Base-by-base conservation (phyloP, 768 basidiomycete genomes). In the Suillus variegatus region DNA sequence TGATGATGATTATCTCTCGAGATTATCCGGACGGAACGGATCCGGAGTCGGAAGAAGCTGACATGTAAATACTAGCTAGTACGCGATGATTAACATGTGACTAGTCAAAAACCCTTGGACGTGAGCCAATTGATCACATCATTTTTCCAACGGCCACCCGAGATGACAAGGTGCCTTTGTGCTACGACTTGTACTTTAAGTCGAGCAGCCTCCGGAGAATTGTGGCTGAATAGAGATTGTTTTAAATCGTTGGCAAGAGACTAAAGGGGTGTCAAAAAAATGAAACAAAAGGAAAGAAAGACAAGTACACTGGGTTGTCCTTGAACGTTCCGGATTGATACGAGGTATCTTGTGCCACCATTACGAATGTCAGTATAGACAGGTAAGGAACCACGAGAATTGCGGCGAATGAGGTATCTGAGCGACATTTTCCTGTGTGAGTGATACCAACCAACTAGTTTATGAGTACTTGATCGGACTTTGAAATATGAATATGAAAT, bases 321-420 rank as follows among this genome's bases (percentile, higher is more conserved):
- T 65, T 92, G 82, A 10, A 94, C 80, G 75, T 92, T 90, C 61
- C 88, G 84, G 64, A 94, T 81, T 54, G 84, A 81, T 52, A 89
- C 76, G 43, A 85, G 78, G 66, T 86, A 78, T 63, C 86, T 84
- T 5, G 87, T 84, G 65, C 88, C 85, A 38, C 77, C 85, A 73
- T 89, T 91, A 67, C 89, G 86, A 54, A 91, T 73, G 73, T 93
- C 89, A 36, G 89, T 85, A 75, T 92, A 92, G 32, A 94, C 89
- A 52, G 92, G 91, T 38, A 93, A 81, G 57, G 84, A 84, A 40
- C 90, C 89, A 60, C 82, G 82, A 56, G 84, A 75, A 75, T 91
- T 93, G 66, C 92, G 85, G 25, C 85, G 83, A 54, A 94, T 81
- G 66, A 38, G 36, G 36, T 38, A 38, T 38, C 10, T 38, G 36